phyloP scores from a whole-genome alignment of 345 rosid species.

The Camelina laxa region DNA sequence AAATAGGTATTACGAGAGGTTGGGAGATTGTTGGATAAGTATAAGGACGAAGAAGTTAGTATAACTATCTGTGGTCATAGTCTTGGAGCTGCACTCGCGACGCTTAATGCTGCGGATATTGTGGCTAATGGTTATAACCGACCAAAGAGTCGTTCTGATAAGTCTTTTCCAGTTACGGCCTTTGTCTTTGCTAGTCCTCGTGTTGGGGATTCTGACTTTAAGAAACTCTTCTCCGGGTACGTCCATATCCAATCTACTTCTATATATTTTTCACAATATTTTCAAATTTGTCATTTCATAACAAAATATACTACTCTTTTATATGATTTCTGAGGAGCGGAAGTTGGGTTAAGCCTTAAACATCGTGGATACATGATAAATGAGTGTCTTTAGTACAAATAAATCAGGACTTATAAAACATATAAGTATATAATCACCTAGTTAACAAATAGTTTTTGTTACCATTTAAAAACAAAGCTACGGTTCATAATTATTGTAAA shows the following conservation, averaged over 20 bases:
- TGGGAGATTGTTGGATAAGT: slow-evolving; percentile 57
- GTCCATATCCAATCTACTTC: background rate
- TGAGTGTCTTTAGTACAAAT: background rate
- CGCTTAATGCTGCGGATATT: slow-evolving; percentile 64
- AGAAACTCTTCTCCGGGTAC: slow-evolving; percentile 47
- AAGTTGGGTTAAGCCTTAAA: too few relatives aligned
- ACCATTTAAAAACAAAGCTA: background rate
- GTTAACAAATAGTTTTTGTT: background rate
- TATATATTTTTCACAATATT: background rate
- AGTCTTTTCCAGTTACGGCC: slow-evolving; percentile 57
- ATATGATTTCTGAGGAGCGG: too few relatives aligned
- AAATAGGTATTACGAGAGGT: slow-evolving; percentile 50
- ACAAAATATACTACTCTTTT: background rate
- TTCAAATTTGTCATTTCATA: background rate
- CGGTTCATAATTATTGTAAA: background rate
- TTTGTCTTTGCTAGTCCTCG: slow-evolving; percentile 70
- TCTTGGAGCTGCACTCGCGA: slow-evolving; percentile 66
- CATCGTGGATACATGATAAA: background rate
- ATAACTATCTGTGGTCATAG: slow-evolving; percentile 71
- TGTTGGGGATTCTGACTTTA: slow-evolving; percentile 62
- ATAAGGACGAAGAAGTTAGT: slow-evolving; percentile 70
- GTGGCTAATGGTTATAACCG: slow-evolving; percentile 63
- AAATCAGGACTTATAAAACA: background rate
- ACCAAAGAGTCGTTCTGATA: slow-evolving; percentile 38
- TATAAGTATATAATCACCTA: background rate